Conservation (phyloP, 106 monocot genomes). For the Apostasia shenzhenica region DNA sequence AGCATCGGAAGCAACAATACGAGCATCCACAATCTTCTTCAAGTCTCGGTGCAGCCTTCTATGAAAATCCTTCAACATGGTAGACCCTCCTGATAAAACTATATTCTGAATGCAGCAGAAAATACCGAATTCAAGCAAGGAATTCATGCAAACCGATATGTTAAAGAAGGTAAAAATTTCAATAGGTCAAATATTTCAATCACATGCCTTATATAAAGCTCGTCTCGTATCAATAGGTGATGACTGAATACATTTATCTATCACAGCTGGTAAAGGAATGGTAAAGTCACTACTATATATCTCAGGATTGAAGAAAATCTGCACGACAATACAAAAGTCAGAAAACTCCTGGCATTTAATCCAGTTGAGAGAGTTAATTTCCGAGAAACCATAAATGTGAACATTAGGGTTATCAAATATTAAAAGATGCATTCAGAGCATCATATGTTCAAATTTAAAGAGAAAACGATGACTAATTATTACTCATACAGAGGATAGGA, state of each 20-base stretch:
- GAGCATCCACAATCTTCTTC: conserved; percentile 70
- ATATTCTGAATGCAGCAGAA: conserved; percentile 41
- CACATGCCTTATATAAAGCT: conserved; percentile 69
- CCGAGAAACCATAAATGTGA: background rate
- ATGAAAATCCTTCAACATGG: conserved; percentile 73
- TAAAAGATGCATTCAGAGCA: background rate
- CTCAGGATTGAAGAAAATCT: conserved; percentile 93
- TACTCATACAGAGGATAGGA: no score
- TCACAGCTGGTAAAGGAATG: conserved; percentile 54
- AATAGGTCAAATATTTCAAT: background rate
- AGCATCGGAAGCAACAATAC: conserved; percentile 49
- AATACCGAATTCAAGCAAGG: background rate
- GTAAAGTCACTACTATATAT: conserved; percentile 54
- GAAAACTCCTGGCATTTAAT: background rate
- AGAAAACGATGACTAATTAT: no score
- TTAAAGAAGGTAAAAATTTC: background rate
- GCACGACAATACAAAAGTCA: conserved; percentile 9
- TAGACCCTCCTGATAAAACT: conserved; percentile 74
- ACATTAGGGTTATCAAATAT: background rate
- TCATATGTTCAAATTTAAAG: background rate
- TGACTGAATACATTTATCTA: conserved; percentile 85
- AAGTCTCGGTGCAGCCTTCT: conserved; percentile 66
- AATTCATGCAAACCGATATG: no score
- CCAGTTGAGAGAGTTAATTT: background rate
- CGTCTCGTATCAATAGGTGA: conserved; percentile 91